These are phyloP conservation scores for Metschnikowia amazonensis DNA, from an alignment of 805 yeast genomes.

Conservation along the genomic window DNA sequence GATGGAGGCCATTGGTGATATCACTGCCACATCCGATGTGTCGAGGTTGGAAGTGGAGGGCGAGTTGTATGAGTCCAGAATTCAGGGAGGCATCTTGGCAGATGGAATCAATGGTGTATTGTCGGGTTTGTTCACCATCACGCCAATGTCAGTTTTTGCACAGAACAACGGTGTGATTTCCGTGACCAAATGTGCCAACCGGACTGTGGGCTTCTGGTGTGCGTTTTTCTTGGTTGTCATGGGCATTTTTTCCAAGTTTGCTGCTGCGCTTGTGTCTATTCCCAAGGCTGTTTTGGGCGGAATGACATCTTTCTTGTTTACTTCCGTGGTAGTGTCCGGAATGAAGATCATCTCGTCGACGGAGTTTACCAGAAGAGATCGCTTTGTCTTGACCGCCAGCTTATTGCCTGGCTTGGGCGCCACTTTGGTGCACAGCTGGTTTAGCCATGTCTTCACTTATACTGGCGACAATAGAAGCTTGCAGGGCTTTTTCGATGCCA, in stretches of 20 bases:
- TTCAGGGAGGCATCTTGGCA: conserved; percentile 91
- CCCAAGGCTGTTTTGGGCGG: conserved; percentile 58
- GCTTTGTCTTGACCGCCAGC: conserved; percentile 66
- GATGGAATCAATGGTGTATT: conserved; percentile 78
- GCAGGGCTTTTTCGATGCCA: conserved; percentile 63
- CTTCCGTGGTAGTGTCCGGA: conserved; percentile 75
- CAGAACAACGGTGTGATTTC: conserved; percentile 94
- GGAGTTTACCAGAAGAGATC: conserved; percentile 66
- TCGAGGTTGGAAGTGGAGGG: conserved; percentile 83
- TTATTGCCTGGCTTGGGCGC: conserved; percentile 67
- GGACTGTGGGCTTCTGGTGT: conserved; percentile 12
- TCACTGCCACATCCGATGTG: conserved; percentile 90
- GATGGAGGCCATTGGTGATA: conserved; percentile 94
- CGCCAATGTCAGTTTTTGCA: conserved; percentile 88
- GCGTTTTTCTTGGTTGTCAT: conserved; percentile 12
- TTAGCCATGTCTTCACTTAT: conserved; percentile 60
- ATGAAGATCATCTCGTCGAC: conserved; percentile 58
- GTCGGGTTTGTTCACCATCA: conserved; percentile 74
- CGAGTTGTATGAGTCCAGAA: conserved; percentile 73
- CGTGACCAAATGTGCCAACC: conserved; percentile 69
- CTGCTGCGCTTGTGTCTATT: conserved; percentile 13
- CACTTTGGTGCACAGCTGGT: conserved; percentile 62
- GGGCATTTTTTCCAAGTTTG: conserved; percentile 13
- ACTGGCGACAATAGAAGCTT: conserved; percentile 54
- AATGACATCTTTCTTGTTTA: conserved; percentile 74